Evolutionary conservation across 805 yeast species (phyloP), one percentile per base, ranked within the genome.

Genomic region (Saccharomycopsis oosterbeekiorum): DNA sequence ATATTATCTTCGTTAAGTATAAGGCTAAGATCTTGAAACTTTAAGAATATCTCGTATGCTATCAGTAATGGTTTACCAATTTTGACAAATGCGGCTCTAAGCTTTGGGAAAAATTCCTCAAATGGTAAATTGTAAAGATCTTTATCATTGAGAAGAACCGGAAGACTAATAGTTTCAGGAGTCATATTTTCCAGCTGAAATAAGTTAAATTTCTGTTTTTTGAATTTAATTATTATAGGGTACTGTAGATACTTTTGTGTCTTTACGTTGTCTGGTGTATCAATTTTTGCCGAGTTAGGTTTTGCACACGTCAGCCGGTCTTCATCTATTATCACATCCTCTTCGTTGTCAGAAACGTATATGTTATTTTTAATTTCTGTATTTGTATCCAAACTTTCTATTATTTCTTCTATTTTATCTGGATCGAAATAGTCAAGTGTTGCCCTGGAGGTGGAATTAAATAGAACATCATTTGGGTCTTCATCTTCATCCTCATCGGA

Each of bases 1-100:
- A 56, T 53, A 24, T 60, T 57, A 17, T 60, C 60, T 26, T 60
- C 62, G 29, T 51, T 60, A 5, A 60, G 29, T 15, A 17, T 19
- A 17, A 60, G 55, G n/a, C 36, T 15, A 50, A 60, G 54, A 29
- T 40, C 57, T 24, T 21, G 43, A 34, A 56, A 60, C 8, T 57
- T 39, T 12, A 60, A 41, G 9, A 60, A 56, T 17, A 60, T 14
- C 42, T 60, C 62, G 17, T 53, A 17, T 15, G 56, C 36, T 6
- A 56, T 43, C 29, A 55, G 29, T 19, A 60, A 50, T 2, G 53
- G 59, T 15, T 21, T n/a, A 11, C 56, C 59, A 17, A 21, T 9
- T 55, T 21, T 56, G 11, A 50, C 26, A 14, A 60, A 56, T 8
- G 57, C 59, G 17, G 41, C 24, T 41, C 62, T 21, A 6, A 60